phyloP scores from a whole-genome alignment of 1,284 basidiomycete genomes.

The Fistulina hepatica region DNA sequence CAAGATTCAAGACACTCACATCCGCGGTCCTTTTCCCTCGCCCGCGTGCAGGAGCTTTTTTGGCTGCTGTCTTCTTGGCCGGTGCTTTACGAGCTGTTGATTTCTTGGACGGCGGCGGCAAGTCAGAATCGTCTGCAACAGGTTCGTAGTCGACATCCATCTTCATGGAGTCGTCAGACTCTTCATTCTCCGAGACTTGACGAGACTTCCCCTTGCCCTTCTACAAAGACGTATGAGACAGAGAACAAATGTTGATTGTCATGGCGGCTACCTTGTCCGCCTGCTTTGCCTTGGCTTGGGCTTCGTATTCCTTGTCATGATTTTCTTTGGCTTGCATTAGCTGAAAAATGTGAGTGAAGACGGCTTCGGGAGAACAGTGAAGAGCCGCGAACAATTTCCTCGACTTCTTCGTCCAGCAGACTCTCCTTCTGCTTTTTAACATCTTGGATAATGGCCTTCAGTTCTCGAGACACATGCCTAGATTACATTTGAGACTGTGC shows the following conservation, averaged over 20 bases:
- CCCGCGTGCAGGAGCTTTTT: constrained; percentile 30
- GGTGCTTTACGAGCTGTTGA: constrained; percentile 35
- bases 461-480: constrained; percentile 60
- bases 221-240: constrained; percentile 12
- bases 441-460: constrained; percentile 50
- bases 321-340: constrained; percentile 56
- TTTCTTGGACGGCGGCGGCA: constrained; percentile 41
- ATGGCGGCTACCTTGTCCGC: constrained; percentile 27
- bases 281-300: constrained; percentile 29
- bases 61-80: constrained; percentile 27
- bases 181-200: constrained; percentile 25
- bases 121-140: constrained; percentile 34
- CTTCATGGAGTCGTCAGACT: constrained; percentile 75
- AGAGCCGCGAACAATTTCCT: constrained; percentile 49
- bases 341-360: constrained; percentile 24
- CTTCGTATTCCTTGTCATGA: constrained; percentile 50
- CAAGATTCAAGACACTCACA: too few relatives aligned
- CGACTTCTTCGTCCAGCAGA: constrained; percentile 61
- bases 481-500: constrained; percentile 28
- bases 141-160: constrained; percentile 45
- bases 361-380: neutral
- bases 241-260: constrained; percentile 1
- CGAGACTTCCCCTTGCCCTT: constrained; percentile 43
- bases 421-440: constrained; percentile 42
- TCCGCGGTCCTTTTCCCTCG: constrained; percentile 40